These are phyloP conservation scores for Cladophialophora yegresii DNA, from an alignment of 2,329 filamentous ascomycete genomes.

Conservation along the genomic window DNA sequence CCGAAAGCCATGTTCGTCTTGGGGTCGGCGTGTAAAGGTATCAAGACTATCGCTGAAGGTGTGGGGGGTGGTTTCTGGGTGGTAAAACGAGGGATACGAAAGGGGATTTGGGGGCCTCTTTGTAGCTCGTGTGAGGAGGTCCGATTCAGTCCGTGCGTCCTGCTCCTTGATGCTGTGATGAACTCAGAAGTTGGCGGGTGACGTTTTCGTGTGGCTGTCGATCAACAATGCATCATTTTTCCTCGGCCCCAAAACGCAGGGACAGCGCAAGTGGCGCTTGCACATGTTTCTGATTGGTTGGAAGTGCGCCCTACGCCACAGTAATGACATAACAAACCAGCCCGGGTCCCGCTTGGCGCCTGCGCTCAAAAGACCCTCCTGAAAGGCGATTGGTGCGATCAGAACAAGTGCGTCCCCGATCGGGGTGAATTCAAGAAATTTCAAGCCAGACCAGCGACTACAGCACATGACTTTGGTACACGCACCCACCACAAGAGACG, in stretches of 20 bases:
- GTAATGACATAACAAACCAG: background rate
- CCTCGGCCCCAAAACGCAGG: background rate
- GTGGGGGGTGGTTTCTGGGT: background rate
- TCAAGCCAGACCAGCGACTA: background rate
- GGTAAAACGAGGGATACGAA: background rate
- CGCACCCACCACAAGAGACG: background rate
- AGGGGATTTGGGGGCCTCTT: conserved; percentile 13
- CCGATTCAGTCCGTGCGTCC: background rate
- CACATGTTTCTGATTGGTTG: background rate
- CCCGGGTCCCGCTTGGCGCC: background rate
- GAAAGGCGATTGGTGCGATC: conserved; percentile 10
- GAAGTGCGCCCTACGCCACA: background rate
- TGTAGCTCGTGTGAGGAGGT: conserved; percentile 13
- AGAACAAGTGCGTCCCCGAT: background rate
- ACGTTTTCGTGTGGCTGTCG: conserved; percentile 6
- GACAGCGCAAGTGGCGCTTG: background rate
- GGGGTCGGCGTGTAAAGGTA: conserved; percentile 3
- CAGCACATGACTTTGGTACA: background rate
- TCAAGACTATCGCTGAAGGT: background rate
- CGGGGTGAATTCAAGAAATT: conserved; percentile 5
- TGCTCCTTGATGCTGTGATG: conserved; percentile 9
- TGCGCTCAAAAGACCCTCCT: background rate
- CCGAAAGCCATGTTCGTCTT: conserved; percentile 57
- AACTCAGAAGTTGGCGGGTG: conserved; percentile 11
- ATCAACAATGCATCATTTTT: conserved; percentile 12